These are phyloP conservation scores for Botrytis squamosa DNA, from an alignment of 2,329 filamentous ascomycete species.

Conservation along the genomic window DNA sequence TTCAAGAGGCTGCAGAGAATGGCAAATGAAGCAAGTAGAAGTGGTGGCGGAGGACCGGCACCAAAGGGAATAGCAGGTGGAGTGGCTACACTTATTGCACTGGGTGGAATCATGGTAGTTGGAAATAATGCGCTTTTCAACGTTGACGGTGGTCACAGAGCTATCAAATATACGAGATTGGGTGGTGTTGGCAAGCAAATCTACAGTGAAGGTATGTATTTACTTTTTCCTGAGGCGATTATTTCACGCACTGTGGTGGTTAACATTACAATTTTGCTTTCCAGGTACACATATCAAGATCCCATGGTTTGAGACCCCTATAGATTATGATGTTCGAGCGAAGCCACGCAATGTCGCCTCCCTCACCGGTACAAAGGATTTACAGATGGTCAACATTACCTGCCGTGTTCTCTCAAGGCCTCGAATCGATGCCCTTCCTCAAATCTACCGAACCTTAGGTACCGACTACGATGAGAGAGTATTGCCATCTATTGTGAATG, in stretches of 20 bases:
- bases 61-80: constrained; percentile 55
- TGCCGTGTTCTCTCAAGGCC: constrained; percentile 97
- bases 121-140: constrained; percentile 64
- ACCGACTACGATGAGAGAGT: constrained; percentile 97
- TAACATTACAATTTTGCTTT: constrained; percentile 23
- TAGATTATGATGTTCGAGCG: constrained; percentile 96
- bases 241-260: constrained; percentile 7
- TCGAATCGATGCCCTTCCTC: constrained; percentile 81
- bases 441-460: constrained; percentile 95
- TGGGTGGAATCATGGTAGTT: constrained; percentile 54
- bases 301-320: constrained; percentile 95
- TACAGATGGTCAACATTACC: constrained; percentile 99
- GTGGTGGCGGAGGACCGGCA: constrained; percentile 42
- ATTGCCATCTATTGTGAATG: constrained; percentile 95
- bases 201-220: constrained; percentile 76
- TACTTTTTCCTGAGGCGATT: neutral
- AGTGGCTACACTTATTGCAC: constrained; percentile 51
- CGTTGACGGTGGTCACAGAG: constrained; percentile 97
- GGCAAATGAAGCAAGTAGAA: constrained; percentile 54
- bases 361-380: constrained; percentile 95
- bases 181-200: constrained; percentile 95
- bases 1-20: constrained; percentile 62
- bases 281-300: constrained; percentile 87
- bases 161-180: constrained; percentile 95
- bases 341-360: constrained; percentile 96